Evolutionary conservation across 305 asterid species (phyloP).

Genomic region (Fraxinus paxiana): DNA sequence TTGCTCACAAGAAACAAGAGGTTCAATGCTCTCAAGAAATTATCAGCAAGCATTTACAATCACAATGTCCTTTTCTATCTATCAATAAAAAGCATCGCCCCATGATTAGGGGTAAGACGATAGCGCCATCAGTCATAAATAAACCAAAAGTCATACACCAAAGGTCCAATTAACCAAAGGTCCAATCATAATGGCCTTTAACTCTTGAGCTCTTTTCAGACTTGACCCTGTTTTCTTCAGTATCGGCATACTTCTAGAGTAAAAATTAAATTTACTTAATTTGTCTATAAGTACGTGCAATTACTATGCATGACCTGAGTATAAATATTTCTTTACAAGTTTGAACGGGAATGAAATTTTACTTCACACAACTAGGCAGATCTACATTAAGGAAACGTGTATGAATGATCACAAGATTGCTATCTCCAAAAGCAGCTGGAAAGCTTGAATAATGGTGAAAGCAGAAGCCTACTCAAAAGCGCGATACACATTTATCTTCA

Average conservation of each 20-base stretch:
- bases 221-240: not conserved
- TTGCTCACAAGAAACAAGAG: too few species aligned
- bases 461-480: not conserved
- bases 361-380: not conserved
- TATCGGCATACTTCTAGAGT: not conserved
- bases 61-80: too few species aligned
- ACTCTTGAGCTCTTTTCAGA: not conserved
- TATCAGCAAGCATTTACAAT: too few species aligned
- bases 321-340: not conserved
- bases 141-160: too few species aligned
- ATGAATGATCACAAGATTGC: not conserved
- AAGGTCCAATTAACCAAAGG: too few species aligned
- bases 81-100: too few species aligned
- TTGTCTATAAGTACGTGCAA: not conserved
- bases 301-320: not conserved
- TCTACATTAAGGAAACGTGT: not conserved
- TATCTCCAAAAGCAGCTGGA: slow-evolving; percentile 14
- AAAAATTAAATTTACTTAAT: not conserved
- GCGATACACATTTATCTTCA: slow-evolving; percentile 9
- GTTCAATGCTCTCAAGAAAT: too few species aligned
- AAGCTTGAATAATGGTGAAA: not conserved
- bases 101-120: too few species aligned
- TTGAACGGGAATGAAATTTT: not conserved
- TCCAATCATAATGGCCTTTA: not conserved
- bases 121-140: too few species aligned